These are phyloP conservation scores for Plasmodium vivax DNA, from an alignment of 169 alveolate genomes.

Conservation along the genomic window DNA sequence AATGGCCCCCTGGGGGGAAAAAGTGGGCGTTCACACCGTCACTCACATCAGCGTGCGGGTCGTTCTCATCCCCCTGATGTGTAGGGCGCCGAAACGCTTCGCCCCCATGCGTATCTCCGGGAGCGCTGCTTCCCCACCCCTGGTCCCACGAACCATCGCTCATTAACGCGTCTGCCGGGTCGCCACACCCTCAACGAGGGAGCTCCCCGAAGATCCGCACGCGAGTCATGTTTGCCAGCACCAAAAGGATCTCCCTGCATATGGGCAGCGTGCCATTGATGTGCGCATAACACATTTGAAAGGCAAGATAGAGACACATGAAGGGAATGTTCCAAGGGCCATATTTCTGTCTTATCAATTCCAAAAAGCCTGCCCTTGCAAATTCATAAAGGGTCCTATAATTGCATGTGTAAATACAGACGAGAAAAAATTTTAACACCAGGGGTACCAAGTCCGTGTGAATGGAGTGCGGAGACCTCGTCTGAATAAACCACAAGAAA, in stretches of 20 bases:
- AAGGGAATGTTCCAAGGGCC: conserved; percentile 68
- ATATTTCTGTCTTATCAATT: conserved; percentile 64
- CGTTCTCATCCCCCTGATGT: too few relatives aligned
- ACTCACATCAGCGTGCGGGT: too few relatives aligned
- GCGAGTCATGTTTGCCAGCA: conserved; percentile 19
- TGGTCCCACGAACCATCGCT: not conserved
- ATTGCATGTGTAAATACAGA: conserved; percentile 58
- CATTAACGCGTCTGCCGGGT: not conserved
- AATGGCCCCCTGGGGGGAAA: not conserved
- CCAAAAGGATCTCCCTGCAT: not conserved
- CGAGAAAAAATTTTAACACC: conserved; percentile 62
- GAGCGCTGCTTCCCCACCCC: not conserved
- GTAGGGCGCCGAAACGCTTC: not conserved
- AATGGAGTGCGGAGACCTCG: conserved; percentile 50
- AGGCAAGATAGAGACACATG: conserved; percentile 14
- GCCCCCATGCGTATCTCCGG: too few relatives aligned
- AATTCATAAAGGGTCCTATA: conserved; percentile 47
- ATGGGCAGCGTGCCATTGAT: not conserved
- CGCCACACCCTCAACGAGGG: not conserved
- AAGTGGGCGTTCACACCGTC: not conserved
- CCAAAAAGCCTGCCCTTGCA: conserved; percentile 44
- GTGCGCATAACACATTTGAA: conserved; percentile 36
- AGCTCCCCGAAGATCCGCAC: not conserved
- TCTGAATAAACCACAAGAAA: conserved; percentile 64
- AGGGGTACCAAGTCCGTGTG: conserved; percentile 57